Evolutionary conservation across 352 stramenopile species (phyloP), one percentile per base, ranked within the genome.

Genomic region (Globisporangium alternatum): DNA sequence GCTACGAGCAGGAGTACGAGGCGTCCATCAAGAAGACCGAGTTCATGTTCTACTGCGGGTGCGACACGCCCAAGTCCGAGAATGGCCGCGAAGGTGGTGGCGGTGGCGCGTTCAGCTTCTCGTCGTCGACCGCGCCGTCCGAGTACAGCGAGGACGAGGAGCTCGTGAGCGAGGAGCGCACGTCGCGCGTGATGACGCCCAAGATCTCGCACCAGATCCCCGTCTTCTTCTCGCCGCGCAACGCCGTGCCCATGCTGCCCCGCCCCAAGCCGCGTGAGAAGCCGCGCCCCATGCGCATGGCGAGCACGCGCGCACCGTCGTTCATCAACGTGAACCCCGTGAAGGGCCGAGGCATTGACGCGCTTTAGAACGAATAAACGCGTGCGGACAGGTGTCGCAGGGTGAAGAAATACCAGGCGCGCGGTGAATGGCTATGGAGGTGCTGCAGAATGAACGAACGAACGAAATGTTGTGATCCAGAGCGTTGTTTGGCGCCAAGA

Each of bases 31-130:
- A 68, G 47, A 69, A 70, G 19, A 70, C 80, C 63, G 70, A 86
- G 51, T 86, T 86, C 62, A 72, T 86, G 57, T 86, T 86, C 53
- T 86, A 86, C 64, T 77, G 77, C 22, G 77, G 77, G 5, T 80
- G 60, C 37, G 77, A 83, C 60, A 81, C 77, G 8, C 73, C 72
- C 19, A 75, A 61, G 45, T 79, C 76, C 35, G 51, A 62, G 39
- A 61, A 59, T 30, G 70, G 77, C 21, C 75, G 72, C 21, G 77
- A 59, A 5, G 31, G 63, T 37, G 43, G 63, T 35, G 43, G 63
- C 28, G 72, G 77, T 33, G 69, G 70, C 55, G 74, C 76, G 41
- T 78, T 74, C 21, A 68, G 69, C 31, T 74, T 71, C 44, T 65
- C 65, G 45, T 60, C 59, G 25, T 43, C 65, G 4, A 37, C 22